Conservation (phyloP, 805 yeast species). For the Starmerella kuoi region DNA sequence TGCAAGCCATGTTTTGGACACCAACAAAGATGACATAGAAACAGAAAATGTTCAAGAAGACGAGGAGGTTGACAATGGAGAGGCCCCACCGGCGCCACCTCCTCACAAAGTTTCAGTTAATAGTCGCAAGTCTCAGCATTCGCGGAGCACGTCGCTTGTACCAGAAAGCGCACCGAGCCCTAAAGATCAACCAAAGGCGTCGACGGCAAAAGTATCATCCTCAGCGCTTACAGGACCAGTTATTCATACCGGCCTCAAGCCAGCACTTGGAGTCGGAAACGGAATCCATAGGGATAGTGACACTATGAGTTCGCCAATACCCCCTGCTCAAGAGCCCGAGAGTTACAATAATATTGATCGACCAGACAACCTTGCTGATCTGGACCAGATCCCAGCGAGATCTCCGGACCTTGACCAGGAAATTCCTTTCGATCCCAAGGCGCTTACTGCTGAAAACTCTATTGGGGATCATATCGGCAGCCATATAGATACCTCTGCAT, state of each 20-base stretch:
- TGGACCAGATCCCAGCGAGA: background rate
- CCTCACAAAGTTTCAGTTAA: constrained; percentile 24
- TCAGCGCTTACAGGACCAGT: constrained; percentile 16
- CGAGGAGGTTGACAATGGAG: background rate
- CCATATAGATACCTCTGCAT: constrained; percentile 13
- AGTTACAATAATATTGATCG: background rate
- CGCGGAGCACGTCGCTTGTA: constrained; percentile 6
- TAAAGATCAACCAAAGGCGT: background rate
- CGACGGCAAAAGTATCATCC: constrained; percentile 2
- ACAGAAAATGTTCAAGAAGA: background rate
- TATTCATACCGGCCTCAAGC: background rate
- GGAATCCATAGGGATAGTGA: background rate
- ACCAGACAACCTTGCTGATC: background rate
- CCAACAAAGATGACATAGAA: background rate
- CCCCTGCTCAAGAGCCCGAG: background rate
- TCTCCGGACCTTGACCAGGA: constrained; percentile 21
- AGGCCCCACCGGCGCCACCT: constrained; percentile 29
- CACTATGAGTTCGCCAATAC: background rate
- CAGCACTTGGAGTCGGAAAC: background rate
- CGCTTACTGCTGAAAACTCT: constrained; percentile 11
- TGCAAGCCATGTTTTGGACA: too few species aligned
- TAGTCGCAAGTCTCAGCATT: constrained; percentile 1
- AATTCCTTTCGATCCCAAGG: constrained; percentile 21
- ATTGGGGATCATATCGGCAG: constrained; percentile 17
- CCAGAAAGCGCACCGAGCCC: background rate